Evolutionary conservation across 2,329 filamentous ascomycete genomes (phyloP).

Genomic region (Fonsecaea erecta): DNA sequence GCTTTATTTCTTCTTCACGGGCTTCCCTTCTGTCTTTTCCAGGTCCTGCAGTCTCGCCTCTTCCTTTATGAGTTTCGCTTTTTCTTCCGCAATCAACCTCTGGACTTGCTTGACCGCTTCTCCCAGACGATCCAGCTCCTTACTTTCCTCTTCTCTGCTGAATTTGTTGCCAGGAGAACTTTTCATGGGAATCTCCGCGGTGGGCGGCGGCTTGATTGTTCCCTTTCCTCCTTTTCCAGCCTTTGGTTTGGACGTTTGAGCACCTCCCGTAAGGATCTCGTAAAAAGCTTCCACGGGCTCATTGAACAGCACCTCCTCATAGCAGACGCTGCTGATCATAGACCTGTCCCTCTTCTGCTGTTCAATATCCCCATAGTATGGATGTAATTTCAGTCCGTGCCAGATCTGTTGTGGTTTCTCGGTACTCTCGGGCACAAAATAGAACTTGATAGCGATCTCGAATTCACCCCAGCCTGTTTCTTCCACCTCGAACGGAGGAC

Average conservation of each 20-base stretch:
- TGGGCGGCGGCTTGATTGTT: conserved; percentile 63
- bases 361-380: conserved; percentile 79
- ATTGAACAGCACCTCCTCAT: conserved; percentile 96
- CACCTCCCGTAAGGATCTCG: conserved; percentile 78
- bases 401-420: conserved; percentile 97
- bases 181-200: conserved; percentile 73
- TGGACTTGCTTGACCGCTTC: conserved; percentile 64
- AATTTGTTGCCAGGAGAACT: conserved; percentile 73
- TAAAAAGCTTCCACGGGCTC: conserved; percentile 91
- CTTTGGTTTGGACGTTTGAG: conserved; percentile 54
- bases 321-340: conserved; percentile 76
- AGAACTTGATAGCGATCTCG: conserved; percentile 91
- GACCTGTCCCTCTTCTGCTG: conserved; percentile 68
- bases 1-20: conserved; percentile 37
- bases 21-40: conserved; percentile 49
- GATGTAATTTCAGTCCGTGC: conserved; percentile 88
- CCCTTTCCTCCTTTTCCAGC: conserved; percentile 54
- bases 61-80: conserved; percentile 63
- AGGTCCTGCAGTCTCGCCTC: conserved; percentile 64
- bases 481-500: conserved; percentile 78
- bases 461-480: conserved; percentile 99
- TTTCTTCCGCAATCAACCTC: conserved; percentile 67
- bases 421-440: conserved; percentile 82
- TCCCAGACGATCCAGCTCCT: conserved; percentile 67
- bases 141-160: conserved; percentile 71